phyloP scores from a whole-genome alignment of 75 land plant genomes.

The Sequoia sempervirens region DNA sequence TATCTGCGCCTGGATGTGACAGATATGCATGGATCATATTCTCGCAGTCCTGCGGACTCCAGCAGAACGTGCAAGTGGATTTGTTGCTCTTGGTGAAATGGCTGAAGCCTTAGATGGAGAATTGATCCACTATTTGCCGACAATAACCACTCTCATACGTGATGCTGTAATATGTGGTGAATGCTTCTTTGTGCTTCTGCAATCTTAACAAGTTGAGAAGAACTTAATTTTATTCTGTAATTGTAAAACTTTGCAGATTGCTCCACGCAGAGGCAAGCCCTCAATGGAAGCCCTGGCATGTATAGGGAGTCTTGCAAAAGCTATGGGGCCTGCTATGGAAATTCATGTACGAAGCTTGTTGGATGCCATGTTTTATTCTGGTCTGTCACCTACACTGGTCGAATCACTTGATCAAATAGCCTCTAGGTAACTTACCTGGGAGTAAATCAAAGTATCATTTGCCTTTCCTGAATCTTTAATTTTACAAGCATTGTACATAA shows the following conservation, averaged over 20 bases:
- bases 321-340: constrained; percentile 89
- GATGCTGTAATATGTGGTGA: constrained; percentile 67
- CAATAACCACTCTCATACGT: constrained; percentile 69
- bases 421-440: constrained; percentile 43
- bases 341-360: constrained; percentile 73
- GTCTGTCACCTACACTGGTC: constrained; percentile 71
- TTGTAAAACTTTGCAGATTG: constrained; percentile 47
- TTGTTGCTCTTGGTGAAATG: constrained; percentile 97
- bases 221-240: background rate
- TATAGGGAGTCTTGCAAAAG: constrained; percentile 88
- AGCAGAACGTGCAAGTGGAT: constrained; percentile 91
- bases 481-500: background rate
- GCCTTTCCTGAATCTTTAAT: background rate
- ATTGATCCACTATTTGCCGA: constrained; percentile 75
- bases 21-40: constrained; percentile 99
- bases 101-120: constrained; percentile 97
- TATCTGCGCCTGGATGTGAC: constrained; percentile 1
- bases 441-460: constrained; percentile 3
- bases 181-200: background rate
- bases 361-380: constrained; percentile 85
- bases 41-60: constrained; percentile 82
- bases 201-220: background rate
- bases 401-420: constrained; percentile 76
- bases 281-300: constrained; percentile 90
- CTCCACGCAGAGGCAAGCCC: constrained; percentile 85